These are phyloP conservation scores for Sonneratia alba DNA, from an alignment of 345 rosid genomes.

Conservation along the genomic window DNA sequence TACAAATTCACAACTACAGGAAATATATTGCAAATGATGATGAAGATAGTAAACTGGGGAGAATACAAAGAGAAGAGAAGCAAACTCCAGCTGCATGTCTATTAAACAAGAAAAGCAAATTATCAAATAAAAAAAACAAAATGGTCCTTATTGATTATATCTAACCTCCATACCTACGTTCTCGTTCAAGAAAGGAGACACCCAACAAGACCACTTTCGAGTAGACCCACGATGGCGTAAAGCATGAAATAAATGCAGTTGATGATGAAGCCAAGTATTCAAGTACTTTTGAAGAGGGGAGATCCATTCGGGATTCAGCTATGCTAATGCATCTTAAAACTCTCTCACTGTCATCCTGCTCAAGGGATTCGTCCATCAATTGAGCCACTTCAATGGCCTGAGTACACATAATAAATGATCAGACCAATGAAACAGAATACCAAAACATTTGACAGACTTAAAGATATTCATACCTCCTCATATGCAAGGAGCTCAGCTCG, in stretches of 20 bases:
- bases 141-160: background rate
- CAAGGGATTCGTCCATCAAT: constrained; percentile 78
- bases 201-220: constrained; percentile 80
- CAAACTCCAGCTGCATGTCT: background rate
- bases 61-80: background rate
- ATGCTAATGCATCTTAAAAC: constrained; percentile 55
- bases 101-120: background rate
- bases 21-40: background rate
- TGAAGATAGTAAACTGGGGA: background rate
- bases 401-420: constrained; percentile 10
- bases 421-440: constrained; percentile 10
- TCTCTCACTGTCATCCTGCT: constrained; percentile 34
- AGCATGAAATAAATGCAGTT: constrained; percentile 28
- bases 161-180: constrained; percentile 46
- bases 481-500: constrained; percentile 57
- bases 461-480: constrained; percentile 64
- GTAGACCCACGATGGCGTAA: constrained; percentile 71
- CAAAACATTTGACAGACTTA: constrained; percentile 2
- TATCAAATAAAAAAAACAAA: background rate
- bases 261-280: constrained; percentile 23
- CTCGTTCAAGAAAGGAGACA: constrained; percentile 72
- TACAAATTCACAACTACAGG: background rate
- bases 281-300: constrained; percentile 18
- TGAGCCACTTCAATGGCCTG: constrained; percentile 96
- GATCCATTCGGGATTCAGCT: constrained; percentile 43